Conservation (phyloP, 106 monocot genomes). For the Dendrobium huoshanense region DNA sequence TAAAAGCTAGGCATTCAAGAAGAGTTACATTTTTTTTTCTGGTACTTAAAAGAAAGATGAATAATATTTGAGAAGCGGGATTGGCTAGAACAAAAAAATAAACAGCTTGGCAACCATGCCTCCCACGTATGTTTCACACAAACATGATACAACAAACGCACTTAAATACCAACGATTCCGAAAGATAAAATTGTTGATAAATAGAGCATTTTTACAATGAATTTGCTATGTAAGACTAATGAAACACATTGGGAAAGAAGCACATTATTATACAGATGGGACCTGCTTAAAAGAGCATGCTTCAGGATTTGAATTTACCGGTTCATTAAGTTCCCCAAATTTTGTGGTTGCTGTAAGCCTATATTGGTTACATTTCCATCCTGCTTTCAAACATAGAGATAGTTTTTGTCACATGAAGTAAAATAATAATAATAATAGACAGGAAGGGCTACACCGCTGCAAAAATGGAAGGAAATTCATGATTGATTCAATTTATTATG, state of each 20-base stretch:
- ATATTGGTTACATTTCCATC: constrained; percentile 2
- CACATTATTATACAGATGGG: not conserved
- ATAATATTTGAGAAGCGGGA: not conserved
- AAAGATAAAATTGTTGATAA: constrained; percentile 6
- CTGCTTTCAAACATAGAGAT: not conserved
- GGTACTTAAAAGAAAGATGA: not conserved
- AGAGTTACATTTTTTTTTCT: not conserved
- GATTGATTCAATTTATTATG: too few species aligned
- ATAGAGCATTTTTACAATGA: not conserved
- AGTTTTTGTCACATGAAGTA: not conserved
- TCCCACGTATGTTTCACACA: not conserved
- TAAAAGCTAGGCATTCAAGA: not conserved
- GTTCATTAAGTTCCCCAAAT: not conserved
- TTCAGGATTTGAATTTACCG: not conserved
- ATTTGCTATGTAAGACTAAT: not conserved
- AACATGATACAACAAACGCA: not conserved
- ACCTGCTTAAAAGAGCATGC: not conserved
- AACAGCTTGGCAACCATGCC: too few species aligned
- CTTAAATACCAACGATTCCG: not conserved
- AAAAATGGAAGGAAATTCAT: not conserved
- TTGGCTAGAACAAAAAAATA: not conserved
- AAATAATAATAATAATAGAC: not conserved
- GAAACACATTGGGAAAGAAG: not conserved
- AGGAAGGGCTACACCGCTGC: not conserved
- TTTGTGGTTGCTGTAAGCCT: constrained; percentile 5